Evolutionary conservation across 2,329 filamentous ascomycete species (phyloP), one percentile per base, ranked within the genome.

Genomic region (Fusarium tupiense): DNA sequence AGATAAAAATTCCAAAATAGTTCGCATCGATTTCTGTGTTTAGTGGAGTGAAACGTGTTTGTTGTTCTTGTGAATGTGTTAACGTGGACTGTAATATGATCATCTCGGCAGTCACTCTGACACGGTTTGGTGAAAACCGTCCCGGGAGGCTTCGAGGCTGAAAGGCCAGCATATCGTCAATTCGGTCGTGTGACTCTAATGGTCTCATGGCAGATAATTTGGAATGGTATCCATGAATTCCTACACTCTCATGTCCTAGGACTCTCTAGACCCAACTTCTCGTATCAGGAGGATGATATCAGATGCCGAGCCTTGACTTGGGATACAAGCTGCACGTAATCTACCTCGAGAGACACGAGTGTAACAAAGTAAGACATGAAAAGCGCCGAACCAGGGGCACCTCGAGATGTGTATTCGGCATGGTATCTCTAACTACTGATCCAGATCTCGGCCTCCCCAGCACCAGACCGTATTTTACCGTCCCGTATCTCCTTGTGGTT

Each of bases 391-490:
- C 37, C 61, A 44, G 50, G 59, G 41, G 41, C 31, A 43, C n/a
- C 65, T 70, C 19, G 38, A 70, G 53, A 64, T 64, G 61, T 65
- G 40, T 54, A 69, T 72, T 69, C 44, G 50, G 54, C 47, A 64
- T 61, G 72, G 76, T 77, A 76, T 68, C 70, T 78, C 63, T 60
- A 16, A 35, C 33, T 35, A 56, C 56, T 64, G 61, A 50, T 67
- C 59, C 40, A 61, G 57, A 74, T 65, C 61, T 71, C 43, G 66
- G 63, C 53, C 24, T 66, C 31, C 33, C 41, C 14, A 66, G 47
- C 26, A 53, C 44, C 52, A 67, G 58, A 70, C 66, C 31, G 40
- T 61, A 49, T 46, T 41, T 6, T 43, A 40, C 38, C 41, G 33
- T n/a, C 26, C n/a, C 38, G 22, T 50, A 46, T 59, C 54, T 40